Evolutionary conservation across 495 filamentous ascomycete genomes (phyloP).

Genomic region (Neurospora sp.): DNA sequence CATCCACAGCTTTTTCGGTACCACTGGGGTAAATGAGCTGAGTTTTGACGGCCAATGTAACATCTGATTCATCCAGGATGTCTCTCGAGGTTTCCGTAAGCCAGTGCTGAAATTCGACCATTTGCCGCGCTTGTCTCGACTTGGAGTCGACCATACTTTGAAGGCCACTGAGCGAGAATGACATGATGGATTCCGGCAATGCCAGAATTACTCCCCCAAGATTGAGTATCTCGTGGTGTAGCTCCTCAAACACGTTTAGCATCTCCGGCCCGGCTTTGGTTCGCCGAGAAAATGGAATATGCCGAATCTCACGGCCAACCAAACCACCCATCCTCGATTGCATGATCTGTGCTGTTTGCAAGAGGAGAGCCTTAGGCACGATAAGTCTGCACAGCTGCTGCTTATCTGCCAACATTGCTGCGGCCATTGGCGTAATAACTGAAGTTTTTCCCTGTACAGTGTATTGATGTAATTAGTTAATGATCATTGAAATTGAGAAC

Average conservation of each 20-base stretch:
- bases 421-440: background rate
- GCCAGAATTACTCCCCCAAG: background rate
- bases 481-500: background rate
- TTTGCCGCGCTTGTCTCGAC: constrained; percentile 20
- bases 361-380: constrained; percentile 11
- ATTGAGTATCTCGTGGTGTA: background rate
- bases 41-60: constrained; percentile 37
- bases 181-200: background rate
- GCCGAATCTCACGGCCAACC: background rate
- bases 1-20: constrained; percentile 36
- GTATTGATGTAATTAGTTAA: background rate
- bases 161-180: background rate
- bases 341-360: constrained; percentile 38
- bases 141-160: constrained; percentile 2
- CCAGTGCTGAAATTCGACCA: constrained; percentile 40
- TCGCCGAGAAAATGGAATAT: constrained; percentile 9
- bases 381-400: constrained; percentile 9
- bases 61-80: constrained; percentile 49
- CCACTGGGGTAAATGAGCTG: constrained; percentile 43
- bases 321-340: constrained; percentile 1
- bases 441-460: background rate
- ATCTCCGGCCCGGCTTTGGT: constrained; percentile 10
- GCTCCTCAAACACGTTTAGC: background rate
- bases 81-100: constrained; percentile 35
- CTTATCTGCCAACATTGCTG: constrained; percentile 29